Percentiles rank a stretch among this genome's conserved stretches.
Evolutionary conservation across 208 protist species (phyloP).

Genomic region (Leptomonas seymouri): DNA sequence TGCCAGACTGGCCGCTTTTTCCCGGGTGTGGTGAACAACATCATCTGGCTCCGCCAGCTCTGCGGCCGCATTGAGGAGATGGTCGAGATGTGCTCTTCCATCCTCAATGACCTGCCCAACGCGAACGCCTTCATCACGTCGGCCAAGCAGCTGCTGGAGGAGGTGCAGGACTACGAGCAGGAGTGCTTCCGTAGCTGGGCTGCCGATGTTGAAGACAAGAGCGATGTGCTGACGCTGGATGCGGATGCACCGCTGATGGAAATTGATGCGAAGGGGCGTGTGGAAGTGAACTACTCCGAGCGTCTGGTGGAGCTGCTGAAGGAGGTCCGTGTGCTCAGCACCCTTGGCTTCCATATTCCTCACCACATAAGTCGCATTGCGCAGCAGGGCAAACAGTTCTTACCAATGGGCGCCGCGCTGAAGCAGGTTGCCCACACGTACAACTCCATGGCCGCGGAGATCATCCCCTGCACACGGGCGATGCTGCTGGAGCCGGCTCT

Average conservation of each 20-base stretch:
- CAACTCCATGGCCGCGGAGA: conserved; percentile 90
- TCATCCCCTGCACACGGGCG: conserved; percentile 90
- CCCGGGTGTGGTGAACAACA: conserved; percentile 91
- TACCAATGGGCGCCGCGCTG: conserved; percentile 82
- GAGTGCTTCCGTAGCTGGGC: conserved; percentile 86
- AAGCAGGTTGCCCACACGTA: conserved; percentile 94
- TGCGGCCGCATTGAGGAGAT: conserved; percentile 78
- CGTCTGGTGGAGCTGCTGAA: conserved; percentile 89
- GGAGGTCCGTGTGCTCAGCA: conserved; percentile 86
- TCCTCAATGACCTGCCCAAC: conserved; percentile 81
- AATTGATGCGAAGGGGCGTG: conserved; percentile 74
- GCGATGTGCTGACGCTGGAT: conserved; percentile 72
- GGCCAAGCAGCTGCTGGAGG: conserved; percentile 68
- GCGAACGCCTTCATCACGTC: conserved; percentile 58
- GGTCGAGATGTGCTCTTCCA: conserved; percentile 71
- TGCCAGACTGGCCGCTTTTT: conserved; percentile 91
- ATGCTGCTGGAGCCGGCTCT: conserved; percentile 92
- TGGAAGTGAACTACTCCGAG: conserved; percentile 92
- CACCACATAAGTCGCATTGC: conserved; percentile 57
- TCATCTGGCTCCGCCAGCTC: conserved; percentile 92
- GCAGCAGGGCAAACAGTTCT: conserved; percentile 83
- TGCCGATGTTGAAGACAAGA: conserved; percentile 74
- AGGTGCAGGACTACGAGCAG: conserved; percentile 87
- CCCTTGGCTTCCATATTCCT: conserved; percentile 81
- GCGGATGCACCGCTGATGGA: conserved; percentile 86